Evolutionary conservation across 495 filamentous ascomycete species (phyloP), one percentile per base, ranked within the genome.

Genomic region (Penicillium lagena): DNA sequence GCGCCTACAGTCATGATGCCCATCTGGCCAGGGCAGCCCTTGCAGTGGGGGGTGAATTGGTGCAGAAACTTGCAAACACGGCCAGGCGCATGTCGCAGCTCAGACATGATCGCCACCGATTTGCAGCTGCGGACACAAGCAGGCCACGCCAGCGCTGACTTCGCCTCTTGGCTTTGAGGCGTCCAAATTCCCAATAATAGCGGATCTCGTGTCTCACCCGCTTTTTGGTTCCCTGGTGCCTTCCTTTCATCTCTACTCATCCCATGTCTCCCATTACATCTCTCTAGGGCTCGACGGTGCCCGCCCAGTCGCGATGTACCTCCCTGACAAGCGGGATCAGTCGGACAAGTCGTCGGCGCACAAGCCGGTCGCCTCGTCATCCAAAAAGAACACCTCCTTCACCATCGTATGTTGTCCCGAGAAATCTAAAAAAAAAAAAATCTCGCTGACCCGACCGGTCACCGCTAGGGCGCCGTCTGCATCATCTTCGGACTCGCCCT

Each of bases 401-500:
- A 59, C 59, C 52, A 38, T 61, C 7, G 58, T 61, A 61, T 9
- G 58, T 49, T 34, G 2, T 11, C 32, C 32, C 32, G 22, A 22
- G 3, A 22, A 22, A 4, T 22, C 15, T 22, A 22, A 22, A 22
- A 22, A 22, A 22, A 22, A 22, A 4, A 22, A 35, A 12, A 12
- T n/a, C 9, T 10, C 42, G 10, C 50, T 56, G 34, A 56, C 43
- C 28, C 28, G 5, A 11, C 9, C 8, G 22, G 2, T 35, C 7
- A 7, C 7, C 7, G 38, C 36, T 46, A 68, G 64, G 47, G 50
- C 43, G 63, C 64, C n/a, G 66, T 61, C 11, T 50, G 56, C 27
- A 49, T 73, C 29, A 59, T 67, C 33, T 60, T 68, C 40, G 31
- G 67, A 14, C 32, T 73, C n/a, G 62, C 65, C n/a, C 35, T 56